Base-by-base conservation (phyloP, 176 grass and related monocot species). In the Phoenix roebelenii region DNA sequence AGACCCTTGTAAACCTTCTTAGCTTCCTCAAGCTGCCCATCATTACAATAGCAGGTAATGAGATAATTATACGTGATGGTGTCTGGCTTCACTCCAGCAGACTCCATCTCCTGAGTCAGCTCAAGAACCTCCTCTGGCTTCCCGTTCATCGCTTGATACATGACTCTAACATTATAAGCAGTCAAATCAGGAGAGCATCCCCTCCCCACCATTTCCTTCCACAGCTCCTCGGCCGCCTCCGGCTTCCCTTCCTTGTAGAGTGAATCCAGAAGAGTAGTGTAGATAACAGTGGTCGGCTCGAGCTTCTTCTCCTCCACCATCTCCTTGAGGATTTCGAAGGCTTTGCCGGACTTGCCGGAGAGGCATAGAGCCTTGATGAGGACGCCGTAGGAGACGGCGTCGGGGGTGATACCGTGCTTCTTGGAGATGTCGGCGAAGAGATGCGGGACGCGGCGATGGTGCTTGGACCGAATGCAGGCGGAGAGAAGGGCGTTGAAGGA, bases 401-500 rank as follows among this genome's bases (percentile, higher is more conserved):
- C 17, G 17, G 91, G 91, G 49, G 52, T 22, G 67, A 96, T 77
- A 14, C 74, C 63, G 54, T 87, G 67, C 75, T 96, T 72, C 35
- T 87, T 66, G 25, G 67, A 72, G 65, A 96, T 72, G n/a, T 75
- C 50, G 3, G 23, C 23, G 69, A 96, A 96, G 64, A 87, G 65
- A 58, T 1, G 53, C 0, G 77, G 72, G 49, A 96, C 74, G 65
- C 76, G 72, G 7, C 3, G 15, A 48, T 81, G 69, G 24, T 49
- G 25, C 64, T 61, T 77, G 60, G 86, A 86, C 15, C 80, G 74
- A 44, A 87, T 23, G 50, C 76, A 85, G 56, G 80, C 69, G 16
- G 80, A 82, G 39, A 96, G 83, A 61, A 96, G 72, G 16, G 83
- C 80, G 66, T 96, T 90, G 65, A 90, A 79, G 44, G 83, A 80